These are phyloP conservation scores for Leptographium lundbergii DNA, from an alignment of 2,329 filamentous ascomycete genomes.

Conservation along the genomic window DNA sequence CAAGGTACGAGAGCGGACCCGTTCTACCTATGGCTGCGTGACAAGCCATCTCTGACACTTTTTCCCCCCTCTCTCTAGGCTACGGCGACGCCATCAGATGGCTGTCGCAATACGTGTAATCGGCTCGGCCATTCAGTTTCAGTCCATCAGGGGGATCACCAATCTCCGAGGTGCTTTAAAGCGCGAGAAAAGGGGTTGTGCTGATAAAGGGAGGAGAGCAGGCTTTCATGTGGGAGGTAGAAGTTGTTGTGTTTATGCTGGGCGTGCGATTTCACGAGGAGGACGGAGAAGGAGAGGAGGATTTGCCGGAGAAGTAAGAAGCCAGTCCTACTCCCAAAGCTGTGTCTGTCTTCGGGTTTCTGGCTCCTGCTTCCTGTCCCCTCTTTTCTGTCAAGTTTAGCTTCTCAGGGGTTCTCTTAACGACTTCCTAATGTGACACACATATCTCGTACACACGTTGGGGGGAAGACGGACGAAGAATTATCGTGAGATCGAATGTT, in stretches of 20 bases:
- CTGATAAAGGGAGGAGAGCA: background rate
- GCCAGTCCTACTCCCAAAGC: background rate
- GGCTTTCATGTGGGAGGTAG: background rate
- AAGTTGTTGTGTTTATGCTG: background rate
- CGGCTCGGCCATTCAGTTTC: background rate
- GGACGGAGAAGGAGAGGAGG: background rate
- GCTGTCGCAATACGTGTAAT: constrained; percentile 81
- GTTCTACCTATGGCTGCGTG: no score
- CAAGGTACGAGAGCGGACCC: constrained; percentile 44
- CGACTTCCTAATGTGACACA: background rate
- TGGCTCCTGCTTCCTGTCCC: background rate
- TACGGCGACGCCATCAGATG: constrained; percentile 87
- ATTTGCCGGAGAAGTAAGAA: background rate
- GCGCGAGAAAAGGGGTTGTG: background rate
- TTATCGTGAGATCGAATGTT: no score
- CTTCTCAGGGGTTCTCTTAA: background rate
- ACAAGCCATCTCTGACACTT: background rate
- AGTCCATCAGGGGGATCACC: background rate
- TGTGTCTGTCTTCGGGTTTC: background rate
- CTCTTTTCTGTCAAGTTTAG: background rate
- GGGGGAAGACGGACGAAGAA: no score
- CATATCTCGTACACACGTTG: background rate
- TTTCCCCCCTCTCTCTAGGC: constrained; percentile 30
- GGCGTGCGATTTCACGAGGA: background rate
- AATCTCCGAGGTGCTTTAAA: background rate